Conservation (phyloP, 2,329 filamentous ascomycete species). For the Triangularia verruculosa region DNA sequence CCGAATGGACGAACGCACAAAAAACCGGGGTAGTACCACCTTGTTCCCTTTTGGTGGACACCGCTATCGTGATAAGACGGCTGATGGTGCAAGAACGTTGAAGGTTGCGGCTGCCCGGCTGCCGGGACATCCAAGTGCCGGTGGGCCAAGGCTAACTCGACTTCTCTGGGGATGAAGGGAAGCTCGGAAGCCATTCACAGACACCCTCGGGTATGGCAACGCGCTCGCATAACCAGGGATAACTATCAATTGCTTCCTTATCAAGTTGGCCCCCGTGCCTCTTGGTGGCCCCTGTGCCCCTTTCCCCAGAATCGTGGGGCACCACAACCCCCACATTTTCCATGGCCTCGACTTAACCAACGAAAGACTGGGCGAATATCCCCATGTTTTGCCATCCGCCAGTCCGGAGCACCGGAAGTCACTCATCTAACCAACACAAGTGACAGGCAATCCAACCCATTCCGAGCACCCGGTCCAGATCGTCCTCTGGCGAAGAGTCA, state of each 20-base stretch:
- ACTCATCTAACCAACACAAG: background rate
- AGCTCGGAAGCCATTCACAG: background rate
- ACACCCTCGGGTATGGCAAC: background rate
- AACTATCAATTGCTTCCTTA: background rate
- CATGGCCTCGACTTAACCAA: background rate
- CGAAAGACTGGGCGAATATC: background rate
- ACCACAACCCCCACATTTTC: background rate
- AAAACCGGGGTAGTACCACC: background rate
- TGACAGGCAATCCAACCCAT: background rate
- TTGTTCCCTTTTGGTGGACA: background rate
- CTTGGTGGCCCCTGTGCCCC: background rate
- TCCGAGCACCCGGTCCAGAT: background rate
- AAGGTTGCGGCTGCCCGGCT: background rate
- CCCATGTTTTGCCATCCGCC: conserved; percentile 5
- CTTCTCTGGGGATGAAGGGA: background rate
- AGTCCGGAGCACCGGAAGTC: conserved; percentile 7
- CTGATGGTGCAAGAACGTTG: background rate
- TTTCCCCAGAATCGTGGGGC: conserved; percentile 2
- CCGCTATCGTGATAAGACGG: background rate
- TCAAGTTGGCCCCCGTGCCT: background rate
- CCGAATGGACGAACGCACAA: background rate
- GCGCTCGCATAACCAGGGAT: background rate
- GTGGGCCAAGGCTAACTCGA: background rate
- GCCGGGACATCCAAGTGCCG: background rate
- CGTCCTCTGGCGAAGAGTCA: background rate